These are phyloP conservation scores for Ploettnerulaceae sp. DNA, from an alignment of 2,329 filamentous ascomycete species.

Conservation along the genomic window DNA sequence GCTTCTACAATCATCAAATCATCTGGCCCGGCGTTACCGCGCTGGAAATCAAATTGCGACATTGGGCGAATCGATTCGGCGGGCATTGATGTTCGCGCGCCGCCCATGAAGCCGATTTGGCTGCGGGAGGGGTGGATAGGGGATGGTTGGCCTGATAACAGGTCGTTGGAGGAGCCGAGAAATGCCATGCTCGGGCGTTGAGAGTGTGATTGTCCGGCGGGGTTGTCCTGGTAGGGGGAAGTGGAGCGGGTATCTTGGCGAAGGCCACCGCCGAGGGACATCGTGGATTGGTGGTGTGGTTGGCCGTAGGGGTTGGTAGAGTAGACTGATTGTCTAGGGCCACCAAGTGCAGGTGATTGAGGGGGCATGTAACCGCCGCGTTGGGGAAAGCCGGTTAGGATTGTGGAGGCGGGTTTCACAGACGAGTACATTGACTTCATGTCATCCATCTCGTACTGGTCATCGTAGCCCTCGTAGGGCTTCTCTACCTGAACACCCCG, in stretches of 20 bases:
- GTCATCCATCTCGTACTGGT: constrained; percentile 94
- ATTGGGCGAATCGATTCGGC: constrained; percentile 41
- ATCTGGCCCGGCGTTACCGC: constrained; percentile 58
- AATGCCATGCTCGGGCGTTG: constrained; percentile 56
- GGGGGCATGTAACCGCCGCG: constrained; percentile 72
- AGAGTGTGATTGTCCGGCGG: constrained; percentile 37
- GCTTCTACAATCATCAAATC: constrained; percentile 78
- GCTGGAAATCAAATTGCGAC: constrained; percentile 58
- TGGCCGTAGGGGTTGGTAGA: constrained; percentile 45
- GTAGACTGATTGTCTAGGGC: constrained; percentile 37
- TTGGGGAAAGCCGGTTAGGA: constrained; percentile 76
- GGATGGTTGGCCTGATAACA: constrained; percentile 35
- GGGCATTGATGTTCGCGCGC: constrained; percentile 44
- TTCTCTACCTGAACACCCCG: constrained; percentile 70
- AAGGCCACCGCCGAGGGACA: constrained; percentile 52
- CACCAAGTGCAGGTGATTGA: constrained; percentile 68
- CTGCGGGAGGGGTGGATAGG: constrained; percentile 38
- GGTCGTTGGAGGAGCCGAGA: constrained; percentile 38
- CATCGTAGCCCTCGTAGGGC: constrained; percentile 61
- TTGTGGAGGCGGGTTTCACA: constrained; percentile 77
- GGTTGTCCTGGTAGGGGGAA: constrained; percentile 55
- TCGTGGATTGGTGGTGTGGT: constrained; percentile 63
- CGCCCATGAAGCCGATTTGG: constrained; percentile 38
- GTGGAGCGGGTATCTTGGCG: constrained; percentile 43
- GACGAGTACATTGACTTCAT: constrained; percentile 96